Evolutionary conservation across 1,284 basidiomycete species (phyloP).

Genomic region (Sporisorium graminicola): DNA sequence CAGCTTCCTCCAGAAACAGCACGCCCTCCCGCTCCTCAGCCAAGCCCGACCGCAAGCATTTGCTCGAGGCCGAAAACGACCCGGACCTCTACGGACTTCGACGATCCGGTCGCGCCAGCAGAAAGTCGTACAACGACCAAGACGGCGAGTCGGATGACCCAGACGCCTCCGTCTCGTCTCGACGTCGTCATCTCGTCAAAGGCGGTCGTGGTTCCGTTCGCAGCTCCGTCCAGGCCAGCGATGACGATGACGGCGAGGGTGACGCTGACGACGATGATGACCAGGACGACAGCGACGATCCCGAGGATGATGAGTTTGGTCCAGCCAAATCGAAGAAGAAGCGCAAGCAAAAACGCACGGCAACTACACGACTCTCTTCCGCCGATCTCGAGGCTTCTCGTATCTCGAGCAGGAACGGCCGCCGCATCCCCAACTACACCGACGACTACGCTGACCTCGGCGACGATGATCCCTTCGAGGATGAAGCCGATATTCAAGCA

Average conservation of each 20-base stretch:
- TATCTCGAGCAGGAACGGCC: slow-evolving; percentile 61
- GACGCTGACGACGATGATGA: slow-evolving; percentile 52
- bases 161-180: slow-evolving; percentile 34
- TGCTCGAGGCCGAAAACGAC: slow-evolving; percentile 60
- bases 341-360: slow-evolving; percentile 30
- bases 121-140: slow-evolving; percentile 53
- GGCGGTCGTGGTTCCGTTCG: slow-evolving; percentile 36
- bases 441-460: slow-evolving; percentile 67
- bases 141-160: slow-evolving; percentile 39
- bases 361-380: slow-evolving; percentile 34
- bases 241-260: slow-evolving; percentile 74
- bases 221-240: slow-evolving; percentile 44
- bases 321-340: slow-evolving; percentile 28
- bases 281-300: slow-evolving; percentile 85
- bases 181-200: slow-evolving; percentile 41
- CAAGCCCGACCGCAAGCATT: slow-evolving; percentile 49
- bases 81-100: slow-evolving; percentile 70
- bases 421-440: slow-evolving; percentile 67
- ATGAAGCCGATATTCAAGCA: slow-evolving; percentile 55
- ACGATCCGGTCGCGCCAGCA: slow-evolving; percentile 68
- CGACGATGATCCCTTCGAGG: slow-evolving; percentile 67
- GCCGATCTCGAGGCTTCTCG: slow-evolving; percentile 56
- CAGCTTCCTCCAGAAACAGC: slow-evolving; percentile 41
- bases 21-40: slow-evolving; percentile 39
- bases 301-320: slow-evolving; percentile 72